A percentile compares a stretch with the other conserved stretches of the same genome.
These are phyloP conservation scores for Linderniella brevidens DNA, from an alignment of 257 asterid species.

Conservation along the genomic window DNA sequence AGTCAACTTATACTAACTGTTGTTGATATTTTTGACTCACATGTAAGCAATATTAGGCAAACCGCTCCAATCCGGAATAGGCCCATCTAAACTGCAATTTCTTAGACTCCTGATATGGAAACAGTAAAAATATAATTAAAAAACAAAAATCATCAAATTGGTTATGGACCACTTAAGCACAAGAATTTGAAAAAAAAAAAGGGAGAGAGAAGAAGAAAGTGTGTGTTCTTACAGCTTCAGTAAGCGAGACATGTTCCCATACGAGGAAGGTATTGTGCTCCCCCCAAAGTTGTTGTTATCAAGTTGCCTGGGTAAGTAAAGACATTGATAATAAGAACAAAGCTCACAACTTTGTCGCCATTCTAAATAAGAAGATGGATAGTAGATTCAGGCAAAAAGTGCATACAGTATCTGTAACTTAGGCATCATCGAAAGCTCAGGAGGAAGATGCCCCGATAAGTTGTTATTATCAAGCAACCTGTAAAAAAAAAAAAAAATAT, in stretches of 20 bases:
- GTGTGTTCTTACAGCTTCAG: constrained; percentile 38
- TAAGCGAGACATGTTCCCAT: constrained; percentile 36
- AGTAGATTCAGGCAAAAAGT: no score
- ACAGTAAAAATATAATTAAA: not conserved
- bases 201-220: not conserved
- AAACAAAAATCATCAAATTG: no score
- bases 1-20: not conserved
- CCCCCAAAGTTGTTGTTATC: constrained; percentile 58
- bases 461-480: constrained; percentile 96
- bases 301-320: constrained; percentile 36
- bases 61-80: constrained; percentile 75
- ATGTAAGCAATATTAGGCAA: constrained; percentile 45
- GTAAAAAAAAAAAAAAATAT: constrained; percentile 14
- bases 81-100: constrained; percentile 85
- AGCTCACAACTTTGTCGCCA: no score
- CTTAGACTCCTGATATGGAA: constrained; percentile 75
- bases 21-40: constrained; percentile 23
- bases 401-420: constrained; percentile 5
- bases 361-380: no score
- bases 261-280: constrained; percentile 36
- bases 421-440: constrained; percentile 7
- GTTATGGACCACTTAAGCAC: no score
- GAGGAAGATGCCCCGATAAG: constrained; percentile 78
- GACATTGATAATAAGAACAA: not conserved
- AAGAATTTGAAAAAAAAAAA: no score